These are phyloP conservation scores for Zizania latifolia DNA, from an alignment of 176 grass and related monocot species.

Conservation along the genomic window DNA sequence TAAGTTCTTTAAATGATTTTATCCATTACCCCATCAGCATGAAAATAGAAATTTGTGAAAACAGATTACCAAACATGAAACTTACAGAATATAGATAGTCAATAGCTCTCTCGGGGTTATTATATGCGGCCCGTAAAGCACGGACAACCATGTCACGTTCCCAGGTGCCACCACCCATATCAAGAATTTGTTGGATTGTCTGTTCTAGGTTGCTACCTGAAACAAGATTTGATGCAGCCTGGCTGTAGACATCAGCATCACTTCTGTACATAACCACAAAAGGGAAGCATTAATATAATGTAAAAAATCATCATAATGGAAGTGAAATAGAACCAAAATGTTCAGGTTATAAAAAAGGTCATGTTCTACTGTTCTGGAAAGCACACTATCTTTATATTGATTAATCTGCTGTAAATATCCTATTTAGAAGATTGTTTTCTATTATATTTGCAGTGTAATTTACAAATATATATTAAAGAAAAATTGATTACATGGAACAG, in stretches of 20 bases:
- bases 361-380: too few relatives aligned
- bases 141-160: slow-evolving; percentile 79
- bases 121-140: slow-evolving; percentile 91
- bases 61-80: slow-evolving; percentile 20
- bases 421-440: background rate
- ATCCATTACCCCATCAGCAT: background rate
- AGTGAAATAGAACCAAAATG: background rate
- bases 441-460: background rate
- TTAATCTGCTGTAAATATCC: background rate
- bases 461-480: background rate
- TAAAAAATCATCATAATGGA: background rate
- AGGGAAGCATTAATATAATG: background rate
- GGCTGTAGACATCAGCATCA: slow-evolving; percentile 74
- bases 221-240: slow-evolving; percentile 93
- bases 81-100: slow-evolving; percentile 97
- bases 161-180: slow-evolving; percentile 95
- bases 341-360: background rate
- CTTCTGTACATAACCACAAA: slow-evolving; percentile 24
- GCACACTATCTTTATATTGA: background rate
- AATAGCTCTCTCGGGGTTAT: slow-evolving; percentile 96
- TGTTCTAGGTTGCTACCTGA: slow-evolving; percentile 69
- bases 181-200: slow-evolving; percentile 82
- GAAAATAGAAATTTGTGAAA: background rate
- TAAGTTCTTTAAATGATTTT: background rate
- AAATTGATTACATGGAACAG: too few relatives aligned